Evolutionary conservation across 23 red algal genomes (phyloP), one percentile per base, ranked within the genome.

Genomic region (Cyanidium caldarium): DNA sequence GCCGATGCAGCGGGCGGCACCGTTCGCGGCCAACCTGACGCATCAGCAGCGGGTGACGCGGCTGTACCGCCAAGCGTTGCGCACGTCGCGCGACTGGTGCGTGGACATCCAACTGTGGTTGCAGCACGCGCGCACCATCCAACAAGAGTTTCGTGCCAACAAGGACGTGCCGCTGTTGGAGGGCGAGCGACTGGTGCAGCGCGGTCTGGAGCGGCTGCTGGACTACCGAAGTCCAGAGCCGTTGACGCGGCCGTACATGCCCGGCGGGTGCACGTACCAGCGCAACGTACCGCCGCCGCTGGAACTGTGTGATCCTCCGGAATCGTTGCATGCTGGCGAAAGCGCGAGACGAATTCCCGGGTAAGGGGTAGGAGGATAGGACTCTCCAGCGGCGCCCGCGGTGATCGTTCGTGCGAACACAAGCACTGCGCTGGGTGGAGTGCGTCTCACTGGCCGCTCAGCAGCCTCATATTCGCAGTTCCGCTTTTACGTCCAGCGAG

Each of bases 201-300:
- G 58, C 20, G 92, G 80, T 26, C 77, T 86, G 79, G 51, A 42
- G n/a, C 77, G 78, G 42, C 65, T 98, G 39, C 44, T 98, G 12
- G 19, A 45, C 2, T 65, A 76, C 58, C 40, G 92, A 29, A 84
- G 88, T 39, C 85, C 84, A 19, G 84, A 98, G 39, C 92, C 92
- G 0, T 86, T 82, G 34, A 82, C 87, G 23, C 80, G 77, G 12
- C 79, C 83, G 28, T 88, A 86, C 44, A n/a, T 44, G 33, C 66
- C 72, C 12, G 92, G 84, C 44, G 72, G 78, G n/a, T 79, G 72
- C 2, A 68, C 57, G 34, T 94, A 94, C 42, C 88, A 94, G 70
- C 77, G 88, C 35, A 94, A 94, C 67, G 80, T 86, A 23, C 88
- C 88, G 29, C 83, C 82, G 29, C 88, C 88, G 0, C 88, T 80